Evolutionary conservation across 306 rosid genomes (phyloP).

Genomic region (Glycine soja): DNA sequence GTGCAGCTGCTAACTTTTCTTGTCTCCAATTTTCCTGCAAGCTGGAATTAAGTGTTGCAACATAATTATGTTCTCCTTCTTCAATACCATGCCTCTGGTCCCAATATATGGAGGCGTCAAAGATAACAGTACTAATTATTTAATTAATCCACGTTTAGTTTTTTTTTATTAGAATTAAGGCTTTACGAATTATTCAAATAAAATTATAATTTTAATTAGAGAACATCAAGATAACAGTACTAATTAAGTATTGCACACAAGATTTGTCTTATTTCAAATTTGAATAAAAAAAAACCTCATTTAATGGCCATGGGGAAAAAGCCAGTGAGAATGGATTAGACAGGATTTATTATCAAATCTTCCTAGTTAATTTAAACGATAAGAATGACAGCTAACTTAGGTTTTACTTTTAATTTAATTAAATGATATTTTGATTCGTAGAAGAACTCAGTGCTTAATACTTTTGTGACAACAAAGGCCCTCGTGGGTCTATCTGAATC

Average conservation of each 20-base stretch:
- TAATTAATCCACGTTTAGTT: conserved; percentile 1
- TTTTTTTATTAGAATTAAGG: background rate
- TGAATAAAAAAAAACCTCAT: background rate
- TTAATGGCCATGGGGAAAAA: conserved; percentile 27
- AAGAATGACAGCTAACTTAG: conserved; percentile 6
- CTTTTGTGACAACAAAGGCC: conserved; percentile 39
- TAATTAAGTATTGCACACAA: background rate
- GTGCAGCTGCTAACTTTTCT: conserved; percentile 32
- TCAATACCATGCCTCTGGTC: background rate
- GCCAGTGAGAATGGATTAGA: conserved; percentile 6
- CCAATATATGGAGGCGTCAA: conserved; percentile 43
- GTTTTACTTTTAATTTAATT: background rate
- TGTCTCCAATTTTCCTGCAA: conserved; percentile 75
- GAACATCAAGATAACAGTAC: background rate
- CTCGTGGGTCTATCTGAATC: conserved; percentile 34
- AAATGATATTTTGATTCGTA: conserved; percentile 23
- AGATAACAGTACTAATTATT: conserved; percentile 1
- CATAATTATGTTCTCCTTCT: conserved; percentile 30
- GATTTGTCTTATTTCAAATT: background rate
- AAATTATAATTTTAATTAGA: background rate
- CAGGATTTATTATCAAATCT: conserved; percentile 32
- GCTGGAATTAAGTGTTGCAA: conserved; percentile 53
- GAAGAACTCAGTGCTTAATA: conserved; percentile 32
- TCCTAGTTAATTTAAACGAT: conserved; percentile 15
- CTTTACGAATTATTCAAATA: no score